Percentiles rank a stretch among this genome's conserved stretches.
Conservation (phyloP, 2,329 filamentous ascomycete genomes). For the Stachybotrys elegans region DNA sequence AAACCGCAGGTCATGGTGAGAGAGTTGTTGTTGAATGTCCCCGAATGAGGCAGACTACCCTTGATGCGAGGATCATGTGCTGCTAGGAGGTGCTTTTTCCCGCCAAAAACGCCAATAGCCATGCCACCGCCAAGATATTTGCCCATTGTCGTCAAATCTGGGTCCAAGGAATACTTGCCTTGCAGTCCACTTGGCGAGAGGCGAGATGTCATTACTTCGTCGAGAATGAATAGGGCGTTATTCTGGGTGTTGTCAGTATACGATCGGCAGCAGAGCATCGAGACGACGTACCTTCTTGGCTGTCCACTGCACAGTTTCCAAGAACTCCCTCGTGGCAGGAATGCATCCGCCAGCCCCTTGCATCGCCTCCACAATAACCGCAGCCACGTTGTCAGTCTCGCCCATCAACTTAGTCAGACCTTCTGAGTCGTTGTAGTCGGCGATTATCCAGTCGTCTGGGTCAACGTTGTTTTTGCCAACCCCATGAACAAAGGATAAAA, state of each 20-base stretch:
- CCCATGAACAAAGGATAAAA: conserved; percentile 27
- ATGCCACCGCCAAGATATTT: conserved; percentile 65
- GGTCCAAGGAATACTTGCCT: conserved; percentile 35
- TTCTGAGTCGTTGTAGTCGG: conserved; percentile 54
- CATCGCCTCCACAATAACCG: conserved; percentile 62
- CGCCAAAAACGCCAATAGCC: conserved; percentile 63
- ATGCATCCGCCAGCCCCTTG: conserved; percentile 59
- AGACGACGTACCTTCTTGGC: conserved; percentile 28
- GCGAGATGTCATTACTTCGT: conserved; percentile 68
- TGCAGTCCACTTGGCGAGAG: conserved; percentile 46
- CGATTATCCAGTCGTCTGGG: conserved; percentile 52
- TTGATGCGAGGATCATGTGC: conserved; percentile 45
- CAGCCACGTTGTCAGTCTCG: no score
- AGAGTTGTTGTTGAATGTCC: conserved; percentile 65
- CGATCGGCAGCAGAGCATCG: background rate
- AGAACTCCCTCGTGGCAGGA: conserved; percentile 43
- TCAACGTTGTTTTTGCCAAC: conserved; percentile 43
- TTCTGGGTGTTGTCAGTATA: conserved; percentile 18
- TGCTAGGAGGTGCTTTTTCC: conserved; percentile 52
- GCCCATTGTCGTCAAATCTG: conserved; percentile 60
- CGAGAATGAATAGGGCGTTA: conserved; percentile 58
- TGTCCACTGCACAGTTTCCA: conserved; percentile 42
- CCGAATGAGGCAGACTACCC: conserved; percentile 46
- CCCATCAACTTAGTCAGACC: no score
- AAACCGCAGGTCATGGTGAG: conserved; percentile 54